phyloP scores from a whole-genome alignment of 1,139 yeast genomes.

The Scheffersomyces cryptocercus region DNA sequence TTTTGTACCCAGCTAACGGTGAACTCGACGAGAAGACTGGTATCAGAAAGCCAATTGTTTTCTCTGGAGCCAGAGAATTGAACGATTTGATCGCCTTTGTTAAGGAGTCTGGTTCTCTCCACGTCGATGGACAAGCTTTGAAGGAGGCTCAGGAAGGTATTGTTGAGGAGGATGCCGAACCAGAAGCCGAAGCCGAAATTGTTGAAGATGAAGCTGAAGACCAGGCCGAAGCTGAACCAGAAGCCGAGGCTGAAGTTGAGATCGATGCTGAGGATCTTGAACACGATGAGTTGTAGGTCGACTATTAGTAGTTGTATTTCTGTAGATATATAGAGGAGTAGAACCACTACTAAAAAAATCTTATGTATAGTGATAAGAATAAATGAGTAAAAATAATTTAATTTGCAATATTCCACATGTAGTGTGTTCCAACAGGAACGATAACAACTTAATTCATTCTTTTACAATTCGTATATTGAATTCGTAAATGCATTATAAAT shows the following conservation, averaged over 20 bases:
- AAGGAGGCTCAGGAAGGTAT: slow-evolving; percentile 22
- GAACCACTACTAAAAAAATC: too few relatives aligned
- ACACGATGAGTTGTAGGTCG: slow-evolving; percentile 46
- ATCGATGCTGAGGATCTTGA: slow-evolving; percentile 22
- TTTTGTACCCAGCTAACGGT: slow-evolving; percentile 88
- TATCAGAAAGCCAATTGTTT: slow-evolving; percentile 64
- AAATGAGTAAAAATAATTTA: too few relatives aligned
- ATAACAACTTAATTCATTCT: too few relatives aligned
- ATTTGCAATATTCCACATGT: too few relatives aligned
- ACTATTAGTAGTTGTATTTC: slow-evolving; percentile 2
- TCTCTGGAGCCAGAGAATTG: slow-evolving; percentile 71
- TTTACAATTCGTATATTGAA: too few relatives aligned
- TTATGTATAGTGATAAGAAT: too few relatives aligned
- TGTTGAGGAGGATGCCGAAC: slow-evolving; percentile 32
- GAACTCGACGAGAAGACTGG: slow-evolving; percentile 60
- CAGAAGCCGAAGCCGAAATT: slow-evolving; percentile 26
- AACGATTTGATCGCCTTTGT: slow-evolving; percentile 72
- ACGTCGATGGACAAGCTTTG: slow-evolving; percentile 51
- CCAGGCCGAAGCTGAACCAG: slow-evolving; percentile 8
- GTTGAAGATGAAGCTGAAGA: slow-evolving; percentile 13
- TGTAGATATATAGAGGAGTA: neutral
- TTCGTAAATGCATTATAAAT: too few relatives aligned
- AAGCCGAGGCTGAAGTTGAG: slow-evolving; percentile 10
- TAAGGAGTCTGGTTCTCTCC: slow-evolving; percentile 60
- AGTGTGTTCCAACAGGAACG: too few relatives aligned